Base-by-base conservation (phyloP, 768 basidiomycete genomes). In the Tulasnella sp. region DNA sequence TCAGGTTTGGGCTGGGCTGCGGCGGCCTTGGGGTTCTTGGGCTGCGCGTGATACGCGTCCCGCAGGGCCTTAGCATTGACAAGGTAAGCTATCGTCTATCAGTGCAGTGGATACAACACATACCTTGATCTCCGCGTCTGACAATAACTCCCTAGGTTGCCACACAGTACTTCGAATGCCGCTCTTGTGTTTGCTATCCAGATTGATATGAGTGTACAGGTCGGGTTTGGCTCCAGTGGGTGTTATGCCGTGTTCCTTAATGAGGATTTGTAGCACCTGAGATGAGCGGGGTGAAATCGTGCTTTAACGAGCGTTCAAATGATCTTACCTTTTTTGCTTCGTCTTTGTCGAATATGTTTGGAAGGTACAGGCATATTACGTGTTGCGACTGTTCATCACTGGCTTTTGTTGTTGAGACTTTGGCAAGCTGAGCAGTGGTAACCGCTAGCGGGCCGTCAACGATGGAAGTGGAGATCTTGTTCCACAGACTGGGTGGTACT, bases 111-210 rank as follows among this genome's bases (percentile, higher is more conserved):
- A 23, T 36, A n/a, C 15, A 7, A 58, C n/a, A 56, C 63, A 41
- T 61, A 79, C 84, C 72, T 84, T 82, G 59, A 77, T 76, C 65
- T 85, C 81, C 41, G 74, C 64, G 15, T 83, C 82, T 17, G 73
- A 71, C 56, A 86, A 63, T 17, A 86, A 66, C 25, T 75, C 72
- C 6, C 73, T 69, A 63, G 78, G 81, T 69, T 82, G 85, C 83
- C 84, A 86, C 29, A 79, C 71, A 59, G 84, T 85, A 21, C 84
- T 81, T 37, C 74, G 77, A 49, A 87, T 74, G 6, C 84, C 82
- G 64, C 83, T 84, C 0, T 80, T 67, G 65, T 86, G 85, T 64
- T 87, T 87, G 67, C 83, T 85, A 62, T 86, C 82, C 56, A 87
- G 69, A 1, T 82, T 80, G 58, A 83, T 75, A 0, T 60, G 41